Evolutionary conservation across 1,284 basidiomycete species (phyloP).

Genomic region (Boletellus deceptivus): DNA sequence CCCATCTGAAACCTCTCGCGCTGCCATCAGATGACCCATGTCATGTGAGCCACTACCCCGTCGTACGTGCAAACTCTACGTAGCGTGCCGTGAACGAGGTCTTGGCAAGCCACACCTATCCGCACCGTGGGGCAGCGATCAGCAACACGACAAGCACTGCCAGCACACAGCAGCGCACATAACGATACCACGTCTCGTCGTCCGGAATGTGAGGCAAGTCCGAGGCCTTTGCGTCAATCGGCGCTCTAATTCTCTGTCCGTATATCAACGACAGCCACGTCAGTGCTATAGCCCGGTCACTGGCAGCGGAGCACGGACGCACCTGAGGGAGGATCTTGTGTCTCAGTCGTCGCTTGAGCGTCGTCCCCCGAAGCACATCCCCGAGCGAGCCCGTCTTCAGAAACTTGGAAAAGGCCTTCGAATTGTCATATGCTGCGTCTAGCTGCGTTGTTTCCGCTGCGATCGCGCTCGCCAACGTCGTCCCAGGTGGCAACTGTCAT

Average conservation of each 20-base stretch:
- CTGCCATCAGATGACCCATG: too few relatives aligned
- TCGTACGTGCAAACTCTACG: conserved; percentile 21
- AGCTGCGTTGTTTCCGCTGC: conserved; percentile 3
- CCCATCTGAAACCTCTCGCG: too few relatives aligned
- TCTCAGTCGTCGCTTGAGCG: conserved; percentile 25
- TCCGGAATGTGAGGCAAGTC: conserved; percentile 29
- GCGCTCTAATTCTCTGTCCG: conserved; percentile 22
- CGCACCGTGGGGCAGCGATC: background rate
- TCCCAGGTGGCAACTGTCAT: conserved; percentile 18
- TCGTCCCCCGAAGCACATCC: conserved; percentile 10
- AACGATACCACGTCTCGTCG: conserved; percentile 29
- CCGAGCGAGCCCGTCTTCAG: conserved; percentile 14
- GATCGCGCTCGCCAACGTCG: conserved; percentile 8
- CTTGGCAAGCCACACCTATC: conserved; percentile 17
- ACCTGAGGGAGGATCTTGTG: conserved; percentile 27
- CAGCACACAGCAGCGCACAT: conserved; percentile 11
- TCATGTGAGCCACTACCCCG: background rate
- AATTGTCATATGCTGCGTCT: conserved; percentile 30
- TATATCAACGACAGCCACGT: too few relatives aligned
- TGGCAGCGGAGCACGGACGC: background rate
- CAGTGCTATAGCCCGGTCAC: background rate
- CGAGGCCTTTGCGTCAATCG: conserved; percentile 26
- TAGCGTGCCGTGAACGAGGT: conserved; percentile 22
- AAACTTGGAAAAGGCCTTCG: conserved; percentile 27
- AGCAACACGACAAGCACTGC: background rate